phyloP scores from a whole-genome alignment of 495 filamentous ascomycete species.

The Penicillium waksmanii region DNA sequence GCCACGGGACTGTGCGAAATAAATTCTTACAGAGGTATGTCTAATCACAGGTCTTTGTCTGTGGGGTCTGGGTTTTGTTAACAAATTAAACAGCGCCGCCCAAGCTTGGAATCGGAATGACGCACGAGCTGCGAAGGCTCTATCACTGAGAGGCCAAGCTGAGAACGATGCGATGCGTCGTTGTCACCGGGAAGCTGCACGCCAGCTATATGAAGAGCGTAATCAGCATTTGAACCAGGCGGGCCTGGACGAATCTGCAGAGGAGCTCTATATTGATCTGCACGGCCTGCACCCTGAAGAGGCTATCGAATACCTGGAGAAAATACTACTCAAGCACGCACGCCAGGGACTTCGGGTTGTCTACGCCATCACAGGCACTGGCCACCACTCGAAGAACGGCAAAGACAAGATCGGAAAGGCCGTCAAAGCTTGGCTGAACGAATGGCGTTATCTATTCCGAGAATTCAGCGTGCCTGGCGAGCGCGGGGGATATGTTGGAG shows the following conservation, averaged over 20 bases:
- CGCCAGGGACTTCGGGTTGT: slow-evolving; percentile 70
- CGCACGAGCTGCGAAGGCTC: slow-evolving; percentile 91
- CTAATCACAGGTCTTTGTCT: not conserved
- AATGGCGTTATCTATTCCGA: slow-evolving; percentile 93
- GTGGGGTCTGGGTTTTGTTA: slow-evolving; percentile 15
- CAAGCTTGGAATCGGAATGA: slow-evolving; percentile 99
- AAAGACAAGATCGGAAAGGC: slow-evolving; percentile 99
- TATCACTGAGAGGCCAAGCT: slow-evolving; percentile 89
- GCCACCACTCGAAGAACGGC: slow-evolving; percentile 97
- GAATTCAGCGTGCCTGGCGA: slow-evolving; percentile 97
- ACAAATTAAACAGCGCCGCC: slow-evolving; percentile 67
- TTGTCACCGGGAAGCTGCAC: slow-evolving; percentile 92
- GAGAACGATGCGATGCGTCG: slow-evolving; percentile 98
- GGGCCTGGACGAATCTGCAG: slow-evolving; percentile 45
- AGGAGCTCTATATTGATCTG: slow-evolving; percentile 91
- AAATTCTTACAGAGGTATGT: slow-evolving; percentile 93
- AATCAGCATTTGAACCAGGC: slow-evolving; percentile 67
- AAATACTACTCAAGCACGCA: slow-evolving; percentile 78
- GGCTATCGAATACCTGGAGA: slow-evolving; percentile 91
- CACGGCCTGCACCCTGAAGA: slow-evolving; percentile 97
- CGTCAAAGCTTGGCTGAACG: slow-evolving; percentile 85
- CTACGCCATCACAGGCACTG: slow-evolving; percentile 95
- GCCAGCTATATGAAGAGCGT: slow-evolving; percentile 89
- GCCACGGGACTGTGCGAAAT: slow-evolving; percentile 92
- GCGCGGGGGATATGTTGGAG: slow-evolving; percentile 75